Evolutionary conservation across 768 basidiomycete species (phyloP).

Genomic region (Tubosaeta sp.): DNA sequence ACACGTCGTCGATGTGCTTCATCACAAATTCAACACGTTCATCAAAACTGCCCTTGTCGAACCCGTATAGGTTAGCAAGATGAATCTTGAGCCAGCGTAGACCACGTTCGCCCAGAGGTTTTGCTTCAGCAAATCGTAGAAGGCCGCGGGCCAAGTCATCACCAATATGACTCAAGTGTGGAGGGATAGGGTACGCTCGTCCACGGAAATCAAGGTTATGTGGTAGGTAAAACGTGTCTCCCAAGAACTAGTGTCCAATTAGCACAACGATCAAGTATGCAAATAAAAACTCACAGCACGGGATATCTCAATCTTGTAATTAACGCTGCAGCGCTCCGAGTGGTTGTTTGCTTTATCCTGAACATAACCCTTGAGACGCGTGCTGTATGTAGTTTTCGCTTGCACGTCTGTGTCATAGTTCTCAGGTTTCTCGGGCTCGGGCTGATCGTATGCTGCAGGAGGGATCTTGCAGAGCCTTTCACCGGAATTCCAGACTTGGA

Average conservation of each 20-base stretch:
- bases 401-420: conserved; percentile 49
- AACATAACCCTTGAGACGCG: conserved; percentile 49
- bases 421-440: conserved; percentile 53
- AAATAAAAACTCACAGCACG: conserved; percentile 58
- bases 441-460: conserved; percentile 57
- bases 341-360: conserved; percentile 76
- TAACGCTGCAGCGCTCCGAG: conserved; percentile 87
- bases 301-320: conserved; percentile 97
- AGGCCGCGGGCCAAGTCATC: conserved; percentile 90
- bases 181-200: conserved; percentile 93
- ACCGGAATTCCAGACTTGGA: conserved; percentile 85
- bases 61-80: conserved; percentile 87
- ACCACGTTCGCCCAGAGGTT: conserved; percentile 78
- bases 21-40: conserved; percentile 82
- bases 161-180: conserved; percentile 92
- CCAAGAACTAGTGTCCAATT: conserved; percentile 57
- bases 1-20: conserved; percentile 69
- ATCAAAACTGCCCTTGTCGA: conserved; percentile 91
- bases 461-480: conserved; percentile 81
- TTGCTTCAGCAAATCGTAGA: conserved; percentile 74
- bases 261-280: neutral
- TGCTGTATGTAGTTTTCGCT: conserved; percentile 51
- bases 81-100: conserved; percentile 96
- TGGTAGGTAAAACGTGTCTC: conserved; percentile 85
- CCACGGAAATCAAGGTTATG: conserved; percentile 98